Evolutionary conservation across 805 yeast genomes (phyloP).

Genomic region (Wickerhamiella azymoides): DNA sequence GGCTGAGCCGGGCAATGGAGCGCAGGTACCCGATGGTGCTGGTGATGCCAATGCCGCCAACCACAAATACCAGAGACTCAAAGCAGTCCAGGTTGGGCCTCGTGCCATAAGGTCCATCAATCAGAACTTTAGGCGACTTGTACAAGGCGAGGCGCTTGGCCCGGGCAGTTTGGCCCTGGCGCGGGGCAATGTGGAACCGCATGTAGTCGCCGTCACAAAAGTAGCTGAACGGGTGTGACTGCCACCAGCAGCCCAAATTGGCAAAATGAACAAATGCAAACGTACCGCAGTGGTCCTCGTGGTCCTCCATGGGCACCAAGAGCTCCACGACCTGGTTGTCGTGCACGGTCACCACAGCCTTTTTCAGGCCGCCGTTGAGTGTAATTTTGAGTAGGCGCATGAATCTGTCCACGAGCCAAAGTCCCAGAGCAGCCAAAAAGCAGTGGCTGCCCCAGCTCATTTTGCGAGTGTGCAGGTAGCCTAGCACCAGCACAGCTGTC

Average conservation of each 20-base stretch:
- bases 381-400: conserved; percentile 40
- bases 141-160: conserved; percentile 10
- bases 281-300: conserved; percentile 33
- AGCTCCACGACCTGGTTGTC: conserved; percentile 26
- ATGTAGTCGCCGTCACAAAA: conserved; percentile 13
- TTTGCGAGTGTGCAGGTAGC: conserved; percentile 27
- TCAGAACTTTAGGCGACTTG: conserved; percentile 27
- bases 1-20: neutral
- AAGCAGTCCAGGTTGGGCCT: conserved; percentile 23
- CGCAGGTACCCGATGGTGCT: conserved; percentile 25
- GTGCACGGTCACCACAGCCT: conserved; percentile 16
- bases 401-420: conserved; percentile 58
- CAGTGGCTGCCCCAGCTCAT: conserved; percentile 15
- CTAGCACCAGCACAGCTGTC: neutral
- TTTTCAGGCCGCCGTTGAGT: conserved; percentile 35
- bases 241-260: conserved; percentile 42
- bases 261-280: conserved; percentile 42
- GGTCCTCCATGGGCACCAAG: conserved; percentile 26
- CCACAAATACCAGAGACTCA: conserved; percentile 30
- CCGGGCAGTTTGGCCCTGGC: conserved; percentile 11
- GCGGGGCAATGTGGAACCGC: conserved; percentile 11
- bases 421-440: conserved; percentile 25
- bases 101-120: conserved; percentile 50
- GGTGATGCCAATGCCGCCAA: conserved; percentile 53
- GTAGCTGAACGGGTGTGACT: conserved; percentile 61